These are phyloP conservation scores for Peronospora farinosa DNA, from an alignment of 352 stramenopile genomes.

Conservation along the genomic window DNA sequence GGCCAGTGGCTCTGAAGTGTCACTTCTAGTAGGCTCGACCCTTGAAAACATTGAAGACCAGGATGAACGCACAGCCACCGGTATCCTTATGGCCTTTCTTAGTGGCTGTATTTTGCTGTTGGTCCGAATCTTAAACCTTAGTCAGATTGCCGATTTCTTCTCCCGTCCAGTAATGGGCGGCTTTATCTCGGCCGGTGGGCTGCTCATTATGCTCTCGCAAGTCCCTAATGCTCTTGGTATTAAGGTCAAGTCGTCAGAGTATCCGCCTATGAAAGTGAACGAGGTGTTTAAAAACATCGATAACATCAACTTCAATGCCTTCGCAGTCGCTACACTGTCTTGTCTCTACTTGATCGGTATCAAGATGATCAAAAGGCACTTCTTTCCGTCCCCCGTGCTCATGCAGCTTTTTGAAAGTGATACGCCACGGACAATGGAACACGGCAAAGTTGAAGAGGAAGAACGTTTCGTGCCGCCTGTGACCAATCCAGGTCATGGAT, in stretches of 20 bases:
- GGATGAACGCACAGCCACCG: constrained; percentile 12
- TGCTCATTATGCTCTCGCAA: constrained; percentile 19
- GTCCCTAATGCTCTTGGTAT: constrained; percentile 16
- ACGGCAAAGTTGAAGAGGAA: constrained; percentile 9
- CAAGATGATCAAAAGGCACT: constrained; percentile 14
- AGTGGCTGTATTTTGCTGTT: constrained; percentile 14
- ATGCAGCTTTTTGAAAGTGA: constrained; percentile 15
- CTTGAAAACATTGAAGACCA: constrained; percentile 14
- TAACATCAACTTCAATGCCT: constrained; percentile 14
- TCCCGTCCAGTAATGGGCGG: constrained; percentile 17
- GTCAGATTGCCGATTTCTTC: constrained; percentile 19
- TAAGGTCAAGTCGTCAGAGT: constrained; percentile 15
- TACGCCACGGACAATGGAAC: constrained; percentile 3
- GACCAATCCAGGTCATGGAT: constrained; percentile 8
- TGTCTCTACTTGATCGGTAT: constrained; percentile 8
- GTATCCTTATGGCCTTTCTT: constrained; percentile 15
- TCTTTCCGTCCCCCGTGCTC: constrained; percentile 11
- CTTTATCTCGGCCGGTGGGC: constrained; percentile 15
- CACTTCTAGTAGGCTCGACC: constrained; percentile 10
- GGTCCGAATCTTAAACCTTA: constrained; percentile 11
- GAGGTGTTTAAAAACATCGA: constrained; percentile 9
- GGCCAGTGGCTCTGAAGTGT: constrained; percentile 14
- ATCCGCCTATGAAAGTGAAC: constrained; percentile 13
- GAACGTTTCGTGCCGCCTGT: constrained; percentile 2
- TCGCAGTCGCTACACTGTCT: constrained; percentile 8